phyloP scores from a whole-genome alignment of 345 rosid genomes.

The Rhizophora apiculata region DNA sequence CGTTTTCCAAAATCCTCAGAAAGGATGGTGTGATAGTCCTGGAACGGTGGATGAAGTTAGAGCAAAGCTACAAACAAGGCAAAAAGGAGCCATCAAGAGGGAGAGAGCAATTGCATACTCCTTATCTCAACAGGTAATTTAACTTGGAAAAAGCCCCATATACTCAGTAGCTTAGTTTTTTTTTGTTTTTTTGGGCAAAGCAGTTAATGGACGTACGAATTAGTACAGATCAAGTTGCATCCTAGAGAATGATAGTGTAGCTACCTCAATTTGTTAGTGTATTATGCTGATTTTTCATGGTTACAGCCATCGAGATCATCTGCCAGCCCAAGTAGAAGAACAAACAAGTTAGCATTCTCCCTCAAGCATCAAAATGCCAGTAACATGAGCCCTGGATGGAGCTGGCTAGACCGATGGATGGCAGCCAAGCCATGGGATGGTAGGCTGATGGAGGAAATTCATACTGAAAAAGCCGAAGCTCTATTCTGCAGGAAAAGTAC shows the following conservation, averaged over 20 bases:
- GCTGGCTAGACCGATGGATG: constrained; percentile 79
- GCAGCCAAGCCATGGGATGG: constrained; percentile 75
- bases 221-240: not conserved
- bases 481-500: constrained; percentile 51
- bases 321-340: constrained; percentile 54
- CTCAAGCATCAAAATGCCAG: constrained; percentile 33
- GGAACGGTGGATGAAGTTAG: constrained; percentile 62
- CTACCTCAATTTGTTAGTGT: not conserved
- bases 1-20: constrained; percentile 30
- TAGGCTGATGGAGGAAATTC: constrained; percentile 45
- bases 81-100: constrained; percentile 82
- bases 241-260: not conserved
- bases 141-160: constrained; percentile 4
- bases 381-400: constrained; percentile 48
- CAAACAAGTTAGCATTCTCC: constrained; percentile 35
- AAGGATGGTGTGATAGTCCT: constrained; percentile 69
- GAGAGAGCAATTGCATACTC: constrained; percentile 84
- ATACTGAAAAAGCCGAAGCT: constrained; percentile 24
- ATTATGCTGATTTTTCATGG: constrained; percentile 5
- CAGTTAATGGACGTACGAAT: not conserved
- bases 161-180: not conserved
- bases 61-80: constrained; percentile 65
- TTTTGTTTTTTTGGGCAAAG: not conserved
- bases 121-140: constrained; percentile 60
- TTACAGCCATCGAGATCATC: constrained; percentile 50